Evolutionary conservation across 1,284 basidiomycete species (phyloP), one percentile per base, ranked within the genome.

Genomic region (Heterobasidion occidentale): DNA sequence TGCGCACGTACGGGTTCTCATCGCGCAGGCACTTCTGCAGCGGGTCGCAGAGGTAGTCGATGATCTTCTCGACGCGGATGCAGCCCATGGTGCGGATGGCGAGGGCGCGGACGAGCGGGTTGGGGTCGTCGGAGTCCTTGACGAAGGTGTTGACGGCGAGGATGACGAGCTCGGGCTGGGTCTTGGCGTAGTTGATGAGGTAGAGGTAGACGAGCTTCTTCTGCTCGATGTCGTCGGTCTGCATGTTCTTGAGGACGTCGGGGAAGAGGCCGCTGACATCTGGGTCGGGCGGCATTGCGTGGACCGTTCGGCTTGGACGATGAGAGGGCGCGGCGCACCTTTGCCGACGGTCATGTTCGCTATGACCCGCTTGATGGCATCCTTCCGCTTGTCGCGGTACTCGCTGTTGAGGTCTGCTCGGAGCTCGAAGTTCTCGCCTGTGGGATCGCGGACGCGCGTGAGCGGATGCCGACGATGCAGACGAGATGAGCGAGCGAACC

Each of bases 91-190:
- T 99, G 33, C 96, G 86, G 68, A 99, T 98, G 35, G 97, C 92
- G 51, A 99, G 81, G 0, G 96, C 96, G 53, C 96, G 87, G 34
- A 99, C 92, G 58, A 99, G 90, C 0, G 96, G 95, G 68, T 98
- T 99, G 6, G 91, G 85, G 69, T 98, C 97, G 64, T 95, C 94
- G 0, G 93, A 87, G 71, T 99, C 96, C 79, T 96, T 86, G 57
- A 99, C 96, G 68, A 99, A 99, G 1, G 96, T 99, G 70, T 99
- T 99, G 62, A 99, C 95, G 14, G 96, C 96, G 51, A 99, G 83
- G 68, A 99, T 98, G 71, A 98, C 96, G 33, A 90, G 81, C 70
- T 99, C 96, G 0, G 97, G 96, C 69, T 99, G 96, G 0, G 96
- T 95, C 70, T 97, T 97, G 53, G 95, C 94, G 66, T 98, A 98